Percentiles rank a stretch among this genome's conserved stretches.
Evolutionary conservation across 78 protist genomes (phyloP).

Genomic region (Dictyostelium purpureum): DNA sequence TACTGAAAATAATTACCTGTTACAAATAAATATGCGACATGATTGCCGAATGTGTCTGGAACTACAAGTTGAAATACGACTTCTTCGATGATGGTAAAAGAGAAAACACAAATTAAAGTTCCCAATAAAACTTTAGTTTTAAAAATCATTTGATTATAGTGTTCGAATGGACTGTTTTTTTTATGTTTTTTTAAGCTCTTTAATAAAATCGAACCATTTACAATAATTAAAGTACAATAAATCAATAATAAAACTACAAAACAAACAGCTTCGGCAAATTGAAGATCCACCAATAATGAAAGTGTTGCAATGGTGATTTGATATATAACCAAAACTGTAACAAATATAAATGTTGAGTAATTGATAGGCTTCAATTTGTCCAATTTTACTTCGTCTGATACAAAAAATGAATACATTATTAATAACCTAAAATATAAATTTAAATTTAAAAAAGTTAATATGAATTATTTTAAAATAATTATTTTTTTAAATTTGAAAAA

Average conservation of each 20-base stretch:
- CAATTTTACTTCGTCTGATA: not conserved
- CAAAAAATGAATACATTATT: conserved; percentile 31
- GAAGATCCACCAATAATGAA: not conserved
- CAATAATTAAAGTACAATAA: not conserved
- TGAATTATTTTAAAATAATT: not conserved
- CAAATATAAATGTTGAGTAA: not conserved
- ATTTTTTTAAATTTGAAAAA: too few relatives aligned
- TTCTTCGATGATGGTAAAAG: not conserved
- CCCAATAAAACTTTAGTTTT: not conserved
- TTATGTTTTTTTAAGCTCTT: not conserved
- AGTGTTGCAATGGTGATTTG: not conserved
- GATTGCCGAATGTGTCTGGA: too few relatives aligned
- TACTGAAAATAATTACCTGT: too few relatives aligned
- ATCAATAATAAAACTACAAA: not conserved
- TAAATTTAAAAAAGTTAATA: not conserved
- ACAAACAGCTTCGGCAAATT: not conserved
- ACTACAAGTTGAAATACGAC: not conserved
- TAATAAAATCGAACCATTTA: not conserved
- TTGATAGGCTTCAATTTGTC: not conserved
- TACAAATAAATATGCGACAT: too few relatives aligned
- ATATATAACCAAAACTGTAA: not conserved
- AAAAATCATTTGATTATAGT: conserved; percentile 17
- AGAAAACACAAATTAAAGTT: not conserved
- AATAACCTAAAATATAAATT: not conserved
- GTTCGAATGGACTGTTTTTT: not conserved